A percentile compares a stretch with the other conserved stretches of the same genome.
Evolutionary conservation across 1,284 basidiomycete genomes (phyloP).

Genomic region (Paramarasmius palmivorus): DNA sequence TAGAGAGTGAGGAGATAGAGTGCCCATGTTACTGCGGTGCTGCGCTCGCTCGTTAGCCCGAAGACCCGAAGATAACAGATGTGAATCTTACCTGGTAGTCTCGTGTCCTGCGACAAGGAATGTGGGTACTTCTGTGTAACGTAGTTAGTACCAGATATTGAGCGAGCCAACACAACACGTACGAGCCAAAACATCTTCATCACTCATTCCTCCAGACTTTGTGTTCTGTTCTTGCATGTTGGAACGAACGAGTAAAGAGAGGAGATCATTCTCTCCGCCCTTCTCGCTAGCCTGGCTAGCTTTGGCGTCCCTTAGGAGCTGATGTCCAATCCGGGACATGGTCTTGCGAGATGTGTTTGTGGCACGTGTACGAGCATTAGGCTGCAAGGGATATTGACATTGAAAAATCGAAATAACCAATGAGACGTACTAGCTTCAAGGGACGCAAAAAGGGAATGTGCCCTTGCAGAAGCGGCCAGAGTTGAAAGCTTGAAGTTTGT

Average conservation of each 20-base stretch:
- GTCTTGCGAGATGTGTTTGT: slow-evolving; percentile 19
- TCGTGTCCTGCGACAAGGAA: slow-evolving; percentile 77
- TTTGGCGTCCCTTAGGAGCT: slow-evolving; percentile 48
- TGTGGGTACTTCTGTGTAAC: slow-evolving; percentile 63
- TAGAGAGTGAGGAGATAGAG: slow-evolving; percentile 62
- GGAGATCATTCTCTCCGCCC: slow-evolving; percentile 40
- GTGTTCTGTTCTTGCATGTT: slow-evolving; percentile 50
- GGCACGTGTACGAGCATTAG: slow-evolving; percentile 21
- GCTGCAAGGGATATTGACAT: slow-evolving; percentile 12
- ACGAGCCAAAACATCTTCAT: slow-evolving; percentile 57
- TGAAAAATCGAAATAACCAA: too few relatives aligned
- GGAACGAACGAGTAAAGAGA: slow-evolving; percentile 60
- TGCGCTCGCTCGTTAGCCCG: neutral
- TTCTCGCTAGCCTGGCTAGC: slow-evolving; percentile 27
- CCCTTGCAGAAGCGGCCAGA: slow-evolving; percentile 34
- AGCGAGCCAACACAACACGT: too few relatives aligned
- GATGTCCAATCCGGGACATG: slow-evolving; percentile 38
- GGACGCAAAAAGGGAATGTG: slow-evolving; percentile 40
- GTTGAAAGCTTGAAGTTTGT: slow-evolving; percentile 21
- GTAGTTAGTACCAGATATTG: too few relatives aligned
- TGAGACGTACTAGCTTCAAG: slow-evolving; percentile 33
- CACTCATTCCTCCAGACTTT: slow-evolving; percentile 59
- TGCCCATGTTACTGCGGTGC: slow-evolving; percentile 31
- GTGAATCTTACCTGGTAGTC: slow-evolving; percentile 57
- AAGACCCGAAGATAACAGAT: neutral